A percentile compares a stretch with the other conserved stretches of the same genome.
Evolutionary conservation across 2,329 filamentous ascomycete species (phyloP).

Genomic region (Arthroderma uncinatum): DNA sequence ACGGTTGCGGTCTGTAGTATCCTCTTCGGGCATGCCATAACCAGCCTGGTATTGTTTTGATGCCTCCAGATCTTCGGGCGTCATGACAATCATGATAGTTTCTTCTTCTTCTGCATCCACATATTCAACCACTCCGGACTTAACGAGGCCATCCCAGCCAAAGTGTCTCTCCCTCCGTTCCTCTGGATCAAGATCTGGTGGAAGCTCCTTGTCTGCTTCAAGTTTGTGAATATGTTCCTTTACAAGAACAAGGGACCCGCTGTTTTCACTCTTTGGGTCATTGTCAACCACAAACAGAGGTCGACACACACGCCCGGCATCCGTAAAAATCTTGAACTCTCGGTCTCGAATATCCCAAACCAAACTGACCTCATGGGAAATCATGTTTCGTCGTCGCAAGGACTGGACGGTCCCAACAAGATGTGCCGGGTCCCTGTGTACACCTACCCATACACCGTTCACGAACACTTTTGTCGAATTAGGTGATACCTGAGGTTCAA

Average conservation of each 20-base stretch:
- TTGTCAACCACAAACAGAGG: conserved; percentile 91
- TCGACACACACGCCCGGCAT: conserved; percentile 87
- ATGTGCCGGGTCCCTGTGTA: conserved; percentile 78
- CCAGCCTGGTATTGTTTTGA: conserved; percentile 60
- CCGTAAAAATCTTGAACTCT: conserved; percentile 97
- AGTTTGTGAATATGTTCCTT: conserved; percentile 72
- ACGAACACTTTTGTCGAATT: conserved; percentile 97
- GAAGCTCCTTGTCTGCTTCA: conserved; percentile 59
- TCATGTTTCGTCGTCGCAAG: conserved; percentile 66
- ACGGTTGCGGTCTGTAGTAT: conserved; percentile 63
- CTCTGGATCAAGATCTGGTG: conserved; percentile 48
- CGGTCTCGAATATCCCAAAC: conserved; percentile 93
- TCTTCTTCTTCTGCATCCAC: conserved; percentile 97
- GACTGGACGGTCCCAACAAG: conserved; percentile 69
- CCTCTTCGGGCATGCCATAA: conserved; percentile 48
- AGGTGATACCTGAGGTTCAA: conserved; percentile 71
- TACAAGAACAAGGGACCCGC: conserved; percentile 67
- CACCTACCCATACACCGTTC: conserved; percentile 95
- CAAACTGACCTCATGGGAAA: conserved; percentile 86
- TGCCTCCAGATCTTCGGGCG: conserved; percentile 80
- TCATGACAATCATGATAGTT: conserved; percentile 98
- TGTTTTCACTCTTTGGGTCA: conserved; percentile 59
- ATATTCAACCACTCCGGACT: conserved; percentile 82
- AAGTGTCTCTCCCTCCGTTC: conserved; percentile 53
- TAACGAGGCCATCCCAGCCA: conserved; percentile 79